phyloP scores from a whole-genome alignment of 2,329 filamentous ascomycete species.

The Beauveria brongniartii region DNA sequence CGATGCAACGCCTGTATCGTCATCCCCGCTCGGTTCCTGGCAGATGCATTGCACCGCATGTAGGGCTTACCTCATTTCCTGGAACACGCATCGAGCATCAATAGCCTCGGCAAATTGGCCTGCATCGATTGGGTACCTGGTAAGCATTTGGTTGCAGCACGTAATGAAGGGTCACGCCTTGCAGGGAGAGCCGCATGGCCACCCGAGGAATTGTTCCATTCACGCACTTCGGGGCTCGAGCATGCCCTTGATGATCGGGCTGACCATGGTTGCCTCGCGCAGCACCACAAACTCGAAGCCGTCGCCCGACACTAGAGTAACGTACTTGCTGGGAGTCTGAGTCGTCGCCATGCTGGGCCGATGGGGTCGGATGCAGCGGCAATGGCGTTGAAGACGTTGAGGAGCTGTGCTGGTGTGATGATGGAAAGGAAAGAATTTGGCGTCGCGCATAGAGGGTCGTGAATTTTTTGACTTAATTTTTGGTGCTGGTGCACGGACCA shows the following conservation, averaged over 20 bases:
- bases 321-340: conserved; percentile 50
- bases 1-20: conserved; percentile 30
- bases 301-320: conserved; percentile 69
- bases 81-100: conserved; percentile 57
- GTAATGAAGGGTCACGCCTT: background rate
- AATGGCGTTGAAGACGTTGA: conserved; percentile 5
- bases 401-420: conserved; percentile 6
- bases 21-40: conserved; percentile 21
- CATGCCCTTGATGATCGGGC: conserved; percentile 67
- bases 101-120: conserved; percentile 58
- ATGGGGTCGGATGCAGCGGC: conserved; percentile 7
- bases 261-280: conserved; percentile 61
- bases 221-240: conserved; percentile 57
- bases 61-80: conserved; percentile 61
- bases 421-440: background rate
- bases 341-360: conserved; percentile 11
- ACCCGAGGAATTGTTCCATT: conserved; percentile 2
- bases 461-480: conserved; percentile 3
- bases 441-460: background rate
- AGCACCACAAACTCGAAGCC: conserved; percentile 70
- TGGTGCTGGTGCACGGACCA: conserved; percentile 2
- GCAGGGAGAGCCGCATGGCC: conserved; percentile 18
- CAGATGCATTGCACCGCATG: conserved; percentile 10
- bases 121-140: conserved; percentile 20
- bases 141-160: conserved; percentile 14